These are phyloP conservation scores for Lithohypha guttulata DNA, from an alignment of 2,329 filamentous ascomycete genomes.

Conservation along the genomic window DNA sequence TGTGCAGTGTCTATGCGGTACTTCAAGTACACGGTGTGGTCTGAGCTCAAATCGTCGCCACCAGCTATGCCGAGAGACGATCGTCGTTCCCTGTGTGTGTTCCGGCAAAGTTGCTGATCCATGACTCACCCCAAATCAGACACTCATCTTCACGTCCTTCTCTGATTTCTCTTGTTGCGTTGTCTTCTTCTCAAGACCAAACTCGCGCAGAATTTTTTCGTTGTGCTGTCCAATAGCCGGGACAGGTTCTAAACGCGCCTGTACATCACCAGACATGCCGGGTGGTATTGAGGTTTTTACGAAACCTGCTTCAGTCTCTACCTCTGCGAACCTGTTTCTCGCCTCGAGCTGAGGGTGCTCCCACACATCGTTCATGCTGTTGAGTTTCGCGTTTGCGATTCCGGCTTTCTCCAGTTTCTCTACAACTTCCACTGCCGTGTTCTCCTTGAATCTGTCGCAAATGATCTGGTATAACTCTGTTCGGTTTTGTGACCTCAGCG, in stretches of 20 bases:
- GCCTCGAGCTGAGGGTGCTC: conserved; percentile 43
- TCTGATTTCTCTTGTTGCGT: not conserved
- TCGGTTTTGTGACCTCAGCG: conserved; percentile 37
- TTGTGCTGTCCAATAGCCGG: conserved; percentile 44
- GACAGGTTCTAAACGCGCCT: conserved; percentile 35
- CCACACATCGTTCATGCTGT: conserved; percentile 46
- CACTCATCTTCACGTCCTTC: conserved; percentile 2
- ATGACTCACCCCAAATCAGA: not conserved
- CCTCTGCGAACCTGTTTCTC: conserved; percentile 41
- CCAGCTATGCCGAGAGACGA: no score
- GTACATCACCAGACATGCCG: conserved; percentile 28
- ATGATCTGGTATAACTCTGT: conserved; percentile 39
- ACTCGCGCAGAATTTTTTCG: conserved; percentile 35
- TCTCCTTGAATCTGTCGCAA: conserved; percentile 30
- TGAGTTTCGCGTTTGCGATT: conserved; percentile 47
- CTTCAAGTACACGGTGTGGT: no score
- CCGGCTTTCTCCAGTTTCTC: conserved; percentile 36
- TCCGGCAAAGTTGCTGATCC: no score
- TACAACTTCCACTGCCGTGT: conserved; percentile 33
- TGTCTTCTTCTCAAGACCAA: conserved; percentile 21
- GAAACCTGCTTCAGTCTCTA: conserved; percentile 37
- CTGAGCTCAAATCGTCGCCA: no score
- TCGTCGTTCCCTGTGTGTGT: no score
- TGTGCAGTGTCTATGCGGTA: no score
- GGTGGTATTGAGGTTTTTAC: conserved; percentile 43